A percentile compares a stretch with the other conserved stretches of the same genome.
Evolutionary conservation across 441 rosid species (phyloP).

Genomic region (Populus tomentosa): DNA sequence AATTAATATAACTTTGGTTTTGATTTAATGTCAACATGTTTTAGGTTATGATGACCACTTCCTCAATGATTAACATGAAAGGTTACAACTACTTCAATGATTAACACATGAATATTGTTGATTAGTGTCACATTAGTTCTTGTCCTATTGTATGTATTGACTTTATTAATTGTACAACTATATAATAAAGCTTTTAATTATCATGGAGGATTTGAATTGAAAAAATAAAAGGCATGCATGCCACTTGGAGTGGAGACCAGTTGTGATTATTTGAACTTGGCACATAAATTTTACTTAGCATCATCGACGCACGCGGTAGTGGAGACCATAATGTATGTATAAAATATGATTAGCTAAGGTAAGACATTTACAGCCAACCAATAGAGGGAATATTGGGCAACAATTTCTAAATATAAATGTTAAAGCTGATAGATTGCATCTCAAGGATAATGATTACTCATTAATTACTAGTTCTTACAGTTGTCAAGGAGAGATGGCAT

Average conservation of each 20-base stretch:
- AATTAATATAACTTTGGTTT: neutral
- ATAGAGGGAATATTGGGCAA: slow-evolving; percentile 4
- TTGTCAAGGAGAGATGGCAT: neutral
- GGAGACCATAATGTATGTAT: neutral
- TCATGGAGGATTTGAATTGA: neutral
- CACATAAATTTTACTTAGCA: neutral
- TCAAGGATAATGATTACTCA: neutral
- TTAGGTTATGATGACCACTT: neutral
- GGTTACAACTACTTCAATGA: slow-evolving; percentile 19
- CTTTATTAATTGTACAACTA: slow-evolving; percentile 11
- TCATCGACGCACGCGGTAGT: neutral
- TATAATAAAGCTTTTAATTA: neutral
- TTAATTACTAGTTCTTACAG: neutral
- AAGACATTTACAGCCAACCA: slow-evolving; percentile 1
- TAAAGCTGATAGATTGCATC: neutral
- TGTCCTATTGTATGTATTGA: neutral
- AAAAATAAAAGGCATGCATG: slow-evolving; percentile 5
- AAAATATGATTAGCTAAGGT: neutral
- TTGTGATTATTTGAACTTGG: slow-evolving; percentile 1
- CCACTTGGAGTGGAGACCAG: slow-evolving; percentile 4
- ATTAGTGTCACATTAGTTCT: neutral
- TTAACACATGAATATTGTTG: neutral
- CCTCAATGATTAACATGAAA: neutral
- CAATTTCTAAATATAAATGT: neutral
- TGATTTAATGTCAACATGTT: neutral